Evolutionary conservation across 2,329 filamentous ascomycete genomes (phyloP).

Genomic region (Monosporascus sp.): DNA sequence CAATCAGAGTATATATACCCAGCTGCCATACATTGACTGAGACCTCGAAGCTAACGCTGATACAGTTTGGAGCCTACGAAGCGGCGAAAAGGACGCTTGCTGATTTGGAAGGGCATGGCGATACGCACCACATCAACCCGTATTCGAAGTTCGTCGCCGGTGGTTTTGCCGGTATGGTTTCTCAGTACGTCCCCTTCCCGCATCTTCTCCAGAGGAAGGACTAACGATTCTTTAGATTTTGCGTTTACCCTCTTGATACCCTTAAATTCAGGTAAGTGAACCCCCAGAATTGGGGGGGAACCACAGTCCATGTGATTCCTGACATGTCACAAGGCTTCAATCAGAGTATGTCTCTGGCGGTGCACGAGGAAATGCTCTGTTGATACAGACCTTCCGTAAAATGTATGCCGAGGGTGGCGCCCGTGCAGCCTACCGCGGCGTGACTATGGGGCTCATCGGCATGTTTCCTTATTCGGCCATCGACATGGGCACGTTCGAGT

Average conservation of each 20-base stretch:
- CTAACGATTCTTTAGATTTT: slow-evolving; percentile 52
- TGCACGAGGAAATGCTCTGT: slow-evolving; percentile 73
- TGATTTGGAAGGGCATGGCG: slow-evolving; percentile 78
- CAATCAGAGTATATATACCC: slow-evolving; percentile 61
- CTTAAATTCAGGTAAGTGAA: slow-evolving; percentile 28
- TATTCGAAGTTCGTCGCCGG: slow-evolving; percentile 88
- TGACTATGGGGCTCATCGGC: slow-evolving; percentile 88
- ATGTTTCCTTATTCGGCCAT: slow-evolving; percentile 99
- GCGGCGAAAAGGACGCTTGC: slow-evolving; percentile 85
- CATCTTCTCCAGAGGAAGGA: neutral
- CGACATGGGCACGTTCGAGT: slow-evolving; percentile 92
- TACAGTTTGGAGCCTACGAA: slow-evolving; percentile 86
- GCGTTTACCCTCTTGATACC: slow-evolving; percentile 89
- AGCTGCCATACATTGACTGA: neutral
- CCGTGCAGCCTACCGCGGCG: slow-evolving; percentile 77
- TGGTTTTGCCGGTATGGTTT: slow-evolving; percentile 87
- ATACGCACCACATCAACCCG: slow-evolving; percentile 71
- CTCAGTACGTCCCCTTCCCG: slow-evolving; percentile 56
- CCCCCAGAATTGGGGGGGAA: neutral
- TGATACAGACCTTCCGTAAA: slow-evolving; percentile 75
- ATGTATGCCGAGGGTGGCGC: slow-evolving; percentile 77
- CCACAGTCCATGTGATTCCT: slow-evolving; percentile 7
- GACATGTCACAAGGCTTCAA: slow-evolving; percentile 66
- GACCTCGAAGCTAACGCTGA: slow-evolving; percentile 8
- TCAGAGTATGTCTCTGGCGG: slow-evolving; percentile 89